These are phyloP conservation scores for Aspergillus sergii DNA, from an alignment of 2,329 filamentous ascomycete species.

Conservation along the genomic window DNA sequence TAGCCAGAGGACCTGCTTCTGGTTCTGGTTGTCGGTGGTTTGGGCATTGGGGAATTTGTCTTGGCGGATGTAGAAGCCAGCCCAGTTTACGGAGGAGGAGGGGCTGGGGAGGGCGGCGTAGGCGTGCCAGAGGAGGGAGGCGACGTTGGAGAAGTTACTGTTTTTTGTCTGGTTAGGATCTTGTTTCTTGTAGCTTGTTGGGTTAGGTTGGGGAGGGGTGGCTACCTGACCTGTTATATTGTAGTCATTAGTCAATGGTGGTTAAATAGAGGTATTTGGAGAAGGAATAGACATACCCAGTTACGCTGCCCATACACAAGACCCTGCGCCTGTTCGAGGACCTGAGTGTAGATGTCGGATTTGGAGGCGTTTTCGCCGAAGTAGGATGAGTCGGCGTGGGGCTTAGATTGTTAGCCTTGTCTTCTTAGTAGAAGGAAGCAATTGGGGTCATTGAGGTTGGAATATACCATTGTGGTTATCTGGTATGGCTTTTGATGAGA, in stretches of 20 bases:
- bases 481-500: neutral
- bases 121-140: conserved; percentile 53
- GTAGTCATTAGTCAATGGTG: neutral
- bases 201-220: neutral
- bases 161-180: no score
- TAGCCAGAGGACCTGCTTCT: conserved; percentile 39
- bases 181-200: no score
- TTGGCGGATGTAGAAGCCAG: conserved; percentile 50
- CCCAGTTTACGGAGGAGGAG: conserved; percentile 51
- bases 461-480: neutral
- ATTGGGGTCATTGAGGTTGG: neutral
- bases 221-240: conserved; percentile 35
- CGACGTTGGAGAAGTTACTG: conserved; percentile 51
- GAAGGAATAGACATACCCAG: conserved; percentile 39
- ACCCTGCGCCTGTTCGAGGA: conserved; percentile 42
- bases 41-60: conserved; percentile 42
- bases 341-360: conserved; percentile 45
- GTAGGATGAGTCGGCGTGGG: conserved; percentile 52
- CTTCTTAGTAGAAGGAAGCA: neutral
- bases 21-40: conserved; percentile 21
- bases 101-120: conserved; percentile 48
- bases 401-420: conserved; percentile 30
- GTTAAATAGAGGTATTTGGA: no score
- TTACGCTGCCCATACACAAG: conserved; percentile 48
- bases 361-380: conserved; percentile 43